Evolutionary conservation across 192 early-diverging fungal species (phyloP), one percentile per base, ranked within the genome.

Genomic region (Phlyctochytrium arcticum): DNA sequence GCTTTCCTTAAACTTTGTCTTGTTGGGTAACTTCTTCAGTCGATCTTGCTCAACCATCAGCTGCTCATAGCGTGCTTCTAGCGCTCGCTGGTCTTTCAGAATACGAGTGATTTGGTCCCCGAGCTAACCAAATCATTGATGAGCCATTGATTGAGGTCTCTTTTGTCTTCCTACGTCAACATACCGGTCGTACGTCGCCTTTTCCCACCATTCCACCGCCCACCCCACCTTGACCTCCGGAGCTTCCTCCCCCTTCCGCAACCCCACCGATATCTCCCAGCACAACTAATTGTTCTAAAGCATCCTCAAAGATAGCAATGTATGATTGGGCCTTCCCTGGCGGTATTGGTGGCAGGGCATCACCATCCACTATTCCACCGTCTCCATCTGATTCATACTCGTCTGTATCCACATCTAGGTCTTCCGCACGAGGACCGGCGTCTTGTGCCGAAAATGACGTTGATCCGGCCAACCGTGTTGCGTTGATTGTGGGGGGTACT

Each of bases 241-340:
- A 44, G 67, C 61, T 72, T 79, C 39, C 58, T 68, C 49, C 72
- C 66, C 8, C 54, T 50, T 44, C 54, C 54, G 37, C 51, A 60
- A 12, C 33, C 6, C 64, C 64, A 3, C 33, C 57, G 12, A 83
- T 81, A 33, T 81, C 76, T 15, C 62, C 77, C 44, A 83, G 62
- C 2, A 85, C 79, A 4, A 67, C 73, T 1, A 85, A 68, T 55
- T 85, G 83, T 34, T 85, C 80, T 6, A 81, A 34, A 31, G 83
- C 78, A 65, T 85, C 83, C 31, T 85, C 79, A 54, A 85, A 76
- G 30, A 82, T 75, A 21, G 78, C 72, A 33, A 79, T 77, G 65
- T 80, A 80, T 2, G 67, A 57, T 36, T 82, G 78, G 10, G 75
- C 68, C 65, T 75, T 78, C n/a, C 64, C 64, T 15, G 64, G 54